Evolutionary conservation across 441 rosid genomes (phyloP).

Genomic region (Arabidopsis lyrata): DNA sequence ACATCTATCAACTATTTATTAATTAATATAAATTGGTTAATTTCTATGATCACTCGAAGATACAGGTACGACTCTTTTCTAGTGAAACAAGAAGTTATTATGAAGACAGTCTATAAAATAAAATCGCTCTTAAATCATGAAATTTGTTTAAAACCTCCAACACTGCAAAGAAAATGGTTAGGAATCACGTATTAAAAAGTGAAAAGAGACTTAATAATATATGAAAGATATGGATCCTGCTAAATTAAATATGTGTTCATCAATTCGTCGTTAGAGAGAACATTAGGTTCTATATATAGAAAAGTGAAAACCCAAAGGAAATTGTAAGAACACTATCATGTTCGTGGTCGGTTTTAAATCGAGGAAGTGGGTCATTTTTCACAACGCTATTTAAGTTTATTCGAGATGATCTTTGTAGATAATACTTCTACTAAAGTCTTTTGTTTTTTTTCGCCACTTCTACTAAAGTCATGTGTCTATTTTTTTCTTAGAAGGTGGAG

Average conservation of each 20-base stretch:
- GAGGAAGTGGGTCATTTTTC: too few species aligned
- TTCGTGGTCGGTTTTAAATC: too few species aligned
- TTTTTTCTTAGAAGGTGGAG: constrained; percentile 27
- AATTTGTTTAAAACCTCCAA: not conserved
- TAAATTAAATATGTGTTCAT: too few species aligned
- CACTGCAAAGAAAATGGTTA: too few species aligned
- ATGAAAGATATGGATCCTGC: too few species aligned
- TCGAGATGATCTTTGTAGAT: not conserved
- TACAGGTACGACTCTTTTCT: not conserved
- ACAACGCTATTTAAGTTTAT: too few species aligned
- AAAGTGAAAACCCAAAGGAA: too few species aligned
- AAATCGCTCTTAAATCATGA: not conserved
- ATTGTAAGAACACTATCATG: too few species aligned
- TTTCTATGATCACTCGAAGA: constrained; percentile 1
- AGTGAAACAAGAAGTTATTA: not conserved
- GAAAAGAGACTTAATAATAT: too few species aligned
- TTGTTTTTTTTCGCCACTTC: not conserved
- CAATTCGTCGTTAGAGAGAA: too few species aligned
- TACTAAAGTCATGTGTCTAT: not conserved
- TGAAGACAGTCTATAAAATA: not conserved
- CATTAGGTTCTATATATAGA: too few species aligned
- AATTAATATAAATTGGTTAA: not conserved
- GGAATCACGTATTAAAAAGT: too few species aligned
- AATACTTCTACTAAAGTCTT: not conserved
- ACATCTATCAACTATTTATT: constrained; percentile 20